Evolutionary conservation across 192 early-diverging fungal species (phyloP), one percentile per base, ranked within the genome.

Genomic region (Umbelopsis ramanniana): DNA sequence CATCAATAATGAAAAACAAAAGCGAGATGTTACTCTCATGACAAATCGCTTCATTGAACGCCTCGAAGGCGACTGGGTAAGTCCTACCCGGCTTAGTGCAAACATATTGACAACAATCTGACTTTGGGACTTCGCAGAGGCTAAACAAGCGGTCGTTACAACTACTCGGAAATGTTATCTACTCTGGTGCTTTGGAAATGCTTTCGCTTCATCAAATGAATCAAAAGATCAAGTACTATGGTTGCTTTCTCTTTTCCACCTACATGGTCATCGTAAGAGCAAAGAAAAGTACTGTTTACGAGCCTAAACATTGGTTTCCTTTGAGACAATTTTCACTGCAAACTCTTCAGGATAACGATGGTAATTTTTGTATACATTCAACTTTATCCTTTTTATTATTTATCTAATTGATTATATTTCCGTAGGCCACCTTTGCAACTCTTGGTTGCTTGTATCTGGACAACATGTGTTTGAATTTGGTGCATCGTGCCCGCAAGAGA

Each of bases 301-400:
- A 87, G 37, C 85, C 89, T 1, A 84, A 88, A 46, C 87, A 86
- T 69, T 92, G 90, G 90, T 86, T 92, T 29, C 89, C 90, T 0
- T 78, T 92, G 50, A 81, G 89, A 12, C 81, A 83, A 4, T 86
- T 87, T 74, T 81, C 79, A 19, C 70, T 89, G 10, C 82, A 86
- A 21, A 88, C 89, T 68, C 75, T 82, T 10, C 69, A 21, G 12
- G 74, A 75, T 45, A 54, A 37, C 26, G 60, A 80, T 47, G 74
- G 78, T 79, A 70, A 74, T 37, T 37, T 17, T 10, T 5, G 17
- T 6, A 19, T 21, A 21, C n/a, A 50, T 50, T 17, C 1, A 43
- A 6, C 6, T 43, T 1, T 5, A n/a, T 50, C 48, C n/a, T n/a
- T n/a, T n/a, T n/a, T 19, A 50, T 21, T 17, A 21, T n/a, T 50